Percentiles rank a stretch among this genome's conserved stretches.
Conservation (phyloP, 2,329 filamentous ascomycete genomes). For the Penicillium sp. region DNA sequence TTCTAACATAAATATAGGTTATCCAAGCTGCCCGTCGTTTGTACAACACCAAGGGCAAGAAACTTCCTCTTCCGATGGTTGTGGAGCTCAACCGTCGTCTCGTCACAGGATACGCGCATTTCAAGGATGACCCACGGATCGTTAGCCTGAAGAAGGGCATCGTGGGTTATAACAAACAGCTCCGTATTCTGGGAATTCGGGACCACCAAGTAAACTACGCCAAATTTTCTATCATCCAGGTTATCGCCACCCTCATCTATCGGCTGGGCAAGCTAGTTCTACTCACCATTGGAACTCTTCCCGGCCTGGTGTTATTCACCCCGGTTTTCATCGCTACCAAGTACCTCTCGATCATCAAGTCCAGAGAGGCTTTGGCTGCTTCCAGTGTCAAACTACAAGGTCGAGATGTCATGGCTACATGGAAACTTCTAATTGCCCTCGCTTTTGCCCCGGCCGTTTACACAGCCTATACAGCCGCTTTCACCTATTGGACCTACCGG, state of each 20-base stretch:
- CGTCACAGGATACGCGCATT: constrained; percentile 87
- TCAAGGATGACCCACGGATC: constrained; percentile 88
- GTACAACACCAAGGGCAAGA: constrained; percentile 93
- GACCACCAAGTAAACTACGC: constrained; percentile 96
- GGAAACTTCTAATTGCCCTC: constrained; percentile 89
- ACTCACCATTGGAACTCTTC: constrained; percentile 79
- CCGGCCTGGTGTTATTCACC: constrained; percentile 83
- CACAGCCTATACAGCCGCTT: constrained; percentile 74
- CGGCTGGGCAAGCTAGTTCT: constrained; percentile 76
- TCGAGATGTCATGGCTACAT: constrained; percentile 88
- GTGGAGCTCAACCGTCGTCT: constrained; percentile 92
- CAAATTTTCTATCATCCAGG: constrained; percentile 76
- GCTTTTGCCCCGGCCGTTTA: constrained; percentile 82
- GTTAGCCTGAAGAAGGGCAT: constrained; percentile 74
- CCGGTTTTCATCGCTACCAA: constrained; percentile 87
- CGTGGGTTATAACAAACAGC: constrained; percentile 81
- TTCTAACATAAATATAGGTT: constrained; percentile 56
- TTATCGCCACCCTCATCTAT: constrained; percentile 78
- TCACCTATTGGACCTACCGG: constrained; percentile 76
- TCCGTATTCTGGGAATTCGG: constrained; percentile 80
- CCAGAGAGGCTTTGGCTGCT: constrained; percentile 79
- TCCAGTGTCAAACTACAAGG: constrained; percentile 89
- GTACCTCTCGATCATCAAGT: constrained; percentile 79
- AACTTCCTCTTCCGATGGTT: constrained; percentile 86
- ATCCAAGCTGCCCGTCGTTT: constrained; percentile 92